Percentiles rank a stretch among this genome's conserved stretches.
phyloP scores from a whole-genome alignment of 176 grass and related monocot species.

The Rhynchospora tenuis region DNA sequence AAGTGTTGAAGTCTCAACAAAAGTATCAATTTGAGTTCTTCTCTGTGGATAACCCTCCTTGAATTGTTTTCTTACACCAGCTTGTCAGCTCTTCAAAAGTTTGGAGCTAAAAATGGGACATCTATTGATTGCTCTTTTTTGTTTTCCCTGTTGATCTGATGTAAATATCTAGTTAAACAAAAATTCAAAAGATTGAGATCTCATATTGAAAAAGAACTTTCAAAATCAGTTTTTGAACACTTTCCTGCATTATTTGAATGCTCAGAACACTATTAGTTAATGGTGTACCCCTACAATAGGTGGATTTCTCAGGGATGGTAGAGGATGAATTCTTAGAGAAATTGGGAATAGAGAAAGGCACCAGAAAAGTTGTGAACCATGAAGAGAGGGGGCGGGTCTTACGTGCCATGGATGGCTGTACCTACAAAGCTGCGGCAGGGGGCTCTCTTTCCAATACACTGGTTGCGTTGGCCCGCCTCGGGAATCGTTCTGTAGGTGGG shows the following conservation, averaged over 20 bases:
- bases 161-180: background rate
- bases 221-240: background rate
- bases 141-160: background rate
- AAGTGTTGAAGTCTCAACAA: background rate
- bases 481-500: constrained; percentile 30
- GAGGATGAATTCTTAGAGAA: constrained; percentile 65
- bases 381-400: constrained; percentile 81
- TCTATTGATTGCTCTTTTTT: background rate
- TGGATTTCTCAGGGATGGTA: constrained; percentile 90
- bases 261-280: background rate
- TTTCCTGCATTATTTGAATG: background rate
- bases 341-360: constrained; percentile 72
- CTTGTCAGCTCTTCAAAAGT: background rate
- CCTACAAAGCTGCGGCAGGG: constrained; percentile 88
- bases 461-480: constrained; percentile 73
- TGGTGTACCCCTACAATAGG: constrained; percentile 25
- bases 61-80: background rate
- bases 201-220: background rate
- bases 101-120: background rate
- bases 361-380: constrained; percentile 77
- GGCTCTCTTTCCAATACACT: constrained; percentile 88
- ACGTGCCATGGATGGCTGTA: constrained; percentile 89
- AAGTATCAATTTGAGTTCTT: background rate
- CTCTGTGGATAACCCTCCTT: background rate
- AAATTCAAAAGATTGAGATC: background rate